Evolutionary conservation across 1,139 yeast species (phyloP), one percentile per base, ranked within the genome.

Genomic region (Saccharomyces uvarum): DNA sequence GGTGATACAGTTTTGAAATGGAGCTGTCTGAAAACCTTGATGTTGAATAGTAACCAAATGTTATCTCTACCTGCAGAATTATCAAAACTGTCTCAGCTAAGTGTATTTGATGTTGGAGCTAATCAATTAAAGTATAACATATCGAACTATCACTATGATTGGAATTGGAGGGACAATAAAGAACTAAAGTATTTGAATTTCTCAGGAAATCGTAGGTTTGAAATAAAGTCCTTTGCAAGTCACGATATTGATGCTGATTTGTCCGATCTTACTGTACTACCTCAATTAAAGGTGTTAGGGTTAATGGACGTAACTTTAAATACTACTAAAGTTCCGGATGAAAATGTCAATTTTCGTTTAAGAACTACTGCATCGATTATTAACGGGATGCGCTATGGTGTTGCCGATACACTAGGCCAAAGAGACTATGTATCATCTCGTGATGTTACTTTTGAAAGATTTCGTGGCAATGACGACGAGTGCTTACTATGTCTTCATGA

Each of bases 241-340:
- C 59, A 59, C 42, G 71, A 67, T 46, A 54, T 60, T 27, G 60
- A 63, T 53, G 64, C 58, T 58, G 83, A 82, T 61, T 76, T 88
- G 58, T 95, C 93, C 63, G 90, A 89, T 65, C 83, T 93, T 60
- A 78, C 88, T 16, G 84, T 83, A 1, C 74, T 95, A 65, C 84
- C 86, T 55, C 78, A 86, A 47, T 74, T 93, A 59, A 81, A 80
- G 60, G 82, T 88, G 5, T 75, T 93, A 51, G 98, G 99, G 1
- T 77, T 93, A 57, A 90, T 93, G 83, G 99, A 95, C 75, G 96
- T 93, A 21, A 93, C 99, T 0, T 77, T 93, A 61, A 89, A 96
- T 1, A 86, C 96, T 0, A 78, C 77, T 49, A 76, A 80, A 16
- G 88, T 91, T 7, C 98, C 98, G 1, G 99, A 93, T 69, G 97